Conservation (phyloP, 140 eudicot species). For the Erigeron philadelphicus region DNA sequence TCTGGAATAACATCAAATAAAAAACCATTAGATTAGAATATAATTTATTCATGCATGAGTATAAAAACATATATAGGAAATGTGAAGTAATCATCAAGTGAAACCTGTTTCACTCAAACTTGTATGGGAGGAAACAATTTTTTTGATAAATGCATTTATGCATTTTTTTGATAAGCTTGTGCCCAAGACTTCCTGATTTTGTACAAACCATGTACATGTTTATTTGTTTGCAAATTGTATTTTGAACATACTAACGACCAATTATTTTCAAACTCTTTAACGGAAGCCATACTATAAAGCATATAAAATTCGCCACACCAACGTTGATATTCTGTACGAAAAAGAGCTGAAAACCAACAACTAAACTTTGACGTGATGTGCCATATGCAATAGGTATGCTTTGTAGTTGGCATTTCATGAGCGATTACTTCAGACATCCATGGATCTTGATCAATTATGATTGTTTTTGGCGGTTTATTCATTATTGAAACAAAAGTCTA, state of each 20-base stretch:
- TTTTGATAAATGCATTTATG: no score
- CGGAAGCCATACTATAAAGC: no score
- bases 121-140: neutral
- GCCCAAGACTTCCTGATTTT: neutral
- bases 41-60: no score
- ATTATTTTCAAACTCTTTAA: neutral
- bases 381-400: no score
- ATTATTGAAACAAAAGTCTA: no score
- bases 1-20: no score
- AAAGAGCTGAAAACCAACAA: neutral
- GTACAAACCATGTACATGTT: neutral
- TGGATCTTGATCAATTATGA: neutral
- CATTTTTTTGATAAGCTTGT: neutral
- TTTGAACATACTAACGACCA: neutral
- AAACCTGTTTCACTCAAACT: neutral
- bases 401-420: no score
- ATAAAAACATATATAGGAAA: no score
- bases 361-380: neutral
- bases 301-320: no score
- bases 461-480: neutral
- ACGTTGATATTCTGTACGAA: neutral
- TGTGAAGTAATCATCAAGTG: neutral
- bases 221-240: neutral
- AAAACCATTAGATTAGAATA: no score
- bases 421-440: neutral